Conservation (phyloP, 306 rosid genomes). For the Erythrophleum fordii region DNA sequence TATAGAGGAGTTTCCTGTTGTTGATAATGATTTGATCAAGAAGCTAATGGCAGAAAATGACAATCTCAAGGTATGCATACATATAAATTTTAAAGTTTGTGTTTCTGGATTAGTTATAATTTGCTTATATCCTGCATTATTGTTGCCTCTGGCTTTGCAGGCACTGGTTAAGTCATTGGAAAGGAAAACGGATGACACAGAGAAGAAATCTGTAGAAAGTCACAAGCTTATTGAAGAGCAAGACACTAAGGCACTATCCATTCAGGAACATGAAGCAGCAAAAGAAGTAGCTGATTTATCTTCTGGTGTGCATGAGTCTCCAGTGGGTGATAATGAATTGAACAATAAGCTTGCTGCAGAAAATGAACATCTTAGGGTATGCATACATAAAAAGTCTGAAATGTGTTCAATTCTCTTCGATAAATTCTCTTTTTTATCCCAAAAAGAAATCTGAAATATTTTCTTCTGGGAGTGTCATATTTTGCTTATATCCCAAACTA, state of each 20-base stretch:
- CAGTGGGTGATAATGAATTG: constrained; percentile 54
- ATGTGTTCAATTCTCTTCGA: not conserved
- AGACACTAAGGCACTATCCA: constrained; percentile 45
- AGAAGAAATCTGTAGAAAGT: constrained; percentile 61
- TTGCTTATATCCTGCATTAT: constrained; percentile 21
- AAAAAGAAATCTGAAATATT: not conserved
- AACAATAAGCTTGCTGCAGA: constrained; percentile 64
- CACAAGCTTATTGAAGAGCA: constrained; percentile 32
- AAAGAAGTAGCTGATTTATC: constrained; percentile 45
- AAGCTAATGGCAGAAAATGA: constrained; percentile 74
- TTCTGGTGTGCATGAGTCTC: constrained; percentile 47
- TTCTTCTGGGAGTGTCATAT: not conserved
- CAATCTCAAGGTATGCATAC: constrained; percentile 62
- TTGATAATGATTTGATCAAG: constrained; percentile 58
- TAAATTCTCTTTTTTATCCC: not conserved
- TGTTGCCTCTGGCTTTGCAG: constrained; percentile 51
- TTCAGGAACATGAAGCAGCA: constrained; percentile 64
- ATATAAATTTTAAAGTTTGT: not conserved
- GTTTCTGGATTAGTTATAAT: constrained; percentile 14
- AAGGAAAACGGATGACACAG: constrained; percentile 70
- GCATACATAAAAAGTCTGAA: not conserved
- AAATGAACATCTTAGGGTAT: constrained; percentile 77
- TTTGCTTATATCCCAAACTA: constrained; percentile 26
- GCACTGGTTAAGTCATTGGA: constrained; percentile 72
- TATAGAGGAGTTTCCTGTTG: constrained; percentile 51